Evolutionary conservation across 805 yeast genomes (phyloP).

Genomic region (Candida oleophila): DNA sequence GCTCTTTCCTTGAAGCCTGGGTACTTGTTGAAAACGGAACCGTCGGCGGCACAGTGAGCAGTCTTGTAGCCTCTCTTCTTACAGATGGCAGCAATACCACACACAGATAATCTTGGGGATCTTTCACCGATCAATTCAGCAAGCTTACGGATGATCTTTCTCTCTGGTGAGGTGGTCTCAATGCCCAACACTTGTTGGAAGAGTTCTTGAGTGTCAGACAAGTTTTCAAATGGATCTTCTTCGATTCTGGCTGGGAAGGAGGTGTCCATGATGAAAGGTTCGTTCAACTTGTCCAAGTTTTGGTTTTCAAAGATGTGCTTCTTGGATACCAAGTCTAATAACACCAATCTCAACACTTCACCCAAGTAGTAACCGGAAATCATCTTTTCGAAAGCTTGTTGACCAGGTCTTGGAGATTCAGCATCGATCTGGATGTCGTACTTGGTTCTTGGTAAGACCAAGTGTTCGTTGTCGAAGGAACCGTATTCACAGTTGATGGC

Average conservation of each 20-base stretch:
- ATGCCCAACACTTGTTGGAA: constrained; percentile 61
- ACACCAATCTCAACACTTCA: constrained; percentile 78
- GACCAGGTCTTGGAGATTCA: constrained; percentile 93
- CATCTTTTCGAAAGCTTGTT: constrained; percentile 96
- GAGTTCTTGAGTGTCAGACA: constrained; percentile 69
- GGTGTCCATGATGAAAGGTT: constrained; percentile 79
- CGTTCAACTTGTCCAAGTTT: constrained; percentile 59
- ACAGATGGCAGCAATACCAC: constrained; percentile 95
- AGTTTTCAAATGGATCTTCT: constrained; percentile 83
- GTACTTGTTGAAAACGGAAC: constrained; percentile 91
- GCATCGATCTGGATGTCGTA: constrained; percentile 79
- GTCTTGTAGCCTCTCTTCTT: constrained; percentile 75
- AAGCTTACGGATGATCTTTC: constrained; percentile 76
- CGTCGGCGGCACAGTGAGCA: constrained; percentile 94
- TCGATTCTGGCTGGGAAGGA: constrained; percentile 85
- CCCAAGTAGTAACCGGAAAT: constrained; percentile 96
- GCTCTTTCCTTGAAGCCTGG: constrained; percentile 91
- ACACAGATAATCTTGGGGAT: constrained; percentile 86
- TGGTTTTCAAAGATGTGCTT: constrained; percentile 61
- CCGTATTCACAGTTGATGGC: constrained; percentile 99
- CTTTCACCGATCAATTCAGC: constrained; percentile 89
- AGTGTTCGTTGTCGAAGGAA: constrained; percentile 90
- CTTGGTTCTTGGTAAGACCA: constrained; percentile 82
- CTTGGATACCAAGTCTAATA: constrained; percentile 67
- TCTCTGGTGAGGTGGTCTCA: constrained; percentile 70